Conservation (phyloP, 768 basidiomycete genomes). For the Russula virescens region DNA sequence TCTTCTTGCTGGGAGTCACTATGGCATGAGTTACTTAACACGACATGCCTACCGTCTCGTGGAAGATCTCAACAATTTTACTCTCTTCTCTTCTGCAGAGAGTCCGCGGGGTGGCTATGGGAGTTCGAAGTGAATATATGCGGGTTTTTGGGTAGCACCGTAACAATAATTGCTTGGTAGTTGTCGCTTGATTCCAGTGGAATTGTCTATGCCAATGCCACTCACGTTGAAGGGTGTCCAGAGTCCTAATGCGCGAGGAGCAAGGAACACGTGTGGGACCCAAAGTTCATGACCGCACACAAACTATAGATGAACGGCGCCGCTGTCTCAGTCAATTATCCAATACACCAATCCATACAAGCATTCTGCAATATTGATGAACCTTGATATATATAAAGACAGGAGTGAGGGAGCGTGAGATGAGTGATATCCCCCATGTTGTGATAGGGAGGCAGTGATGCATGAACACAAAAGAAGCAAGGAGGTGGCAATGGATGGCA, state of each 20-base stretch:
- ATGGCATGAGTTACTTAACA: background rate
- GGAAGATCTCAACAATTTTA: slow-evolving; percentile 86
- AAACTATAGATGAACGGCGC: background rate
- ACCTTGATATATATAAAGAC: slow-evolving; percentile 3
- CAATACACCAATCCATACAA: slow-evolving; percentile 15
- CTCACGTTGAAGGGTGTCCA: too few species aligned
- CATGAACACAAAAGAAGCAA: slow-evolving; percentile 26
- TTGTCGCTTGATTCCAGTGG: background rate
- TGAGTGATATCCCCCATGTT: slow-evolving; percentile 8
- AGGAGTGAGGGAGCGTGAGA: slow-evolving; percentile 11
- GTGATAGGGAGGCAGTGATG: slow-evolving; percentile 11
- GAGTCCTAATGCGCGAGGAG: too few species aligned
- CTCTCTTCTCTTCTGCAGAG: slow-evolving; percentile 85
- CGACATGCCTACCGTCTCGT: slow-evolving; percentile 60
- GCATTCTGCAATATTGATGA: slow-evolving; percentile 14
- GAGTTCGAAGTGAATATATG: background rate
- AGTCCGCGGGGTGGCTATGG: slow-evolving; percentile 46
- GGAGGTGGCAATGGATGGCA: background rate
- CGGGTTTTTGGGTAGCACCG: background rate
- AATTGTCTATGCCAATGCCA: background rate
- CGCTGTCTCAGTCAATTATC: slow-evolving; percentile 12
- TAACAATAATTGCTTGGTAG: background rate
- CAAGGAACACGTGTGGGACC: too few species aligned
- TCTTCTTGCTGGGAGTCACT: background rate
- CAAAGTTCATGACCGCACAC: slow-evolving; percentile 2